Evolutionary conservation across 169 alveolate species (phyloP).

Genomic region (Eimeria maxima): DNA sequence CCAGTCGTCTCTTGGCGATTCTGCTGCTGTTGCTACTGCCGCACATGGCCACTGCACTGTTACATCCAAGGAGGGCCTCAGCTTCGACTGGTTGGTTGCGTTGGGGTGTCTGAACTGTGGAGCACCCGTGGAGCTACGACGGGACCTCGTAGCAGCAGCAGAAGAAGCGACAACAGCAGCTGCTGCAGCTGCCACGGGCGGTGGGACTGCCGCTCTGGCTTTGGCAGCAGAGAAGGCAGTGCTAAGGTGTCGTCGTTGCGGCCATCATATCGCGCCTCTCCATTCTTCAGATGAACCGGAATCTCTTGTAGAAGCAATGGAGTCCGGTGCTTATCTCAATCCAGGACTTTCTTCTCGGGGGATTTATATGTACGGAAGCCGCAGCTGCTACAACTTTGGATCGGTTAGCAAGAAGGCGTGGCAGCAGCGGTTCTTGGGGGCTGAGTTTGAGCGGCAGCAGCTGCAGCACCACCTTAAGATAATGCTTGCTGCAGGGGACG

Average conservation of each 20-base stretch:
- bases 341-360: not conserved
- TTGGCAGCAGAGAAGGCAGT: slow-evolving; percentile 4
- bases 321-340: not conserved
- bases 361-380: slow-evolving; percentile 63
- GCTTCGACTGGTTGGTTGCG: slow-evolving; percentile 79
- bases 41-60: slow-evolving; percentile 23
- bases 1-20: not conserved
- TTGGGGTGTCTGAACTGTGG: slow-evolving; percentile 83
- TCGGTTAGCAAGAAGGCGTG: slow-evolving; percentile 63
- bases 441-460: slow-evolving; percentile 39
- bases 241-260: slow-evolving; percentile 56
- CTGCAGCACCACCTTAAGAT: slow-evolving; percentile 82
- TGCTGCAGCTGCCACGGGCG: not conserved
- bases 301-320: slow-evolving; percentile 76
- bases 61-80: not conserved
- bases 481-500: slow-evolving; percentile 84
- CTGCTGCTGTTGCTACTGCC: not conserved
- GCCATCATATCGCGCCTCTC: slow-evolving; percentile 69
- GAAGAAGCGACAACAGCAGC: not conserved
- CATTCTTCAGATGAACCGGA: slow-evolving; percentile 61
- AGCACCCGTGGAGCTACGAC: slow-evolving; percentile 24
- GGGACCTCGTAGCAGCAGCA: slow-evolving; percentile 21
- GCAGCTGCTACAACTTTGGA: slow-evolving; percentile 65
- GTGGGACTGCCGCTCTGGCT: not conserved
- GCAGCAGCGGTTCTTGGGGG: slow-evolving; percentile 81